Base-by-base conservation (phyloP, 331 rosid genomes). In the Saraca asoca region DNA sequence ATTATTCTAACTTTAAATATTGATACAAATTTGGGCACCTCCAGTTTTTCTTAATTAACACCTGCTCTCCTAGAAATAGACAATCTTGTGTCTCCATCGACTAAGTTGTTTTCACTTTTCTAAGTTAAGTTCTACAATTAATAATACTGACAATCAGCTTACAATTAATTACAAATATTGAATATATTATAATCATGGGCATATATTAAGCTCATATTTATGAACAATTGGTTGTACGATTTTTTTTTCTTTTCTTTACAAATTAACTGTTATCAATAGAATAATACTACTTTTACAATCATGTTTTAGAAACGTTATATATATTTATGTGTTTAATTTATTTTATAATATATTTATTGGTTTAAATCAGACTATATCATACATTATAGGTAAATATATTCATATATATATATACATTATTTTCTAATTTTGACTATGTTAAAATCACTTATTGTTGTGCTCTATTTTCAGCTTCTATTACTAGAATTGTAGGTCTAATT, bases 21-120 rank as follows among this genome's bases (percentile, higher is more conserved):
- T 68, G 75, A 82, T 84, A 66, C 64, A 58, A 64, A 75, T 72
- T 78, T 78, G 79, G 83, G 86, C 90, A 85, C 83, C 80, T 85
- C 81, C 68, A 74, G 51, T 48, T 55, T 57, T 72, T 53, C 51
- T 71, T 52, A 62, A 71, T 81, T 51, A 64, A 48, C 70, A 62
- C 78, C 50, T 82, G 80, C 71, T 53, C 77, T 79, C 77, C 24
- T 49, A 73, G 74, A 68, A 75, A 76, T 83, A 62, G 89, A 77
- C 89, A 81, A 68, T 66, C 63, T 34, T 80, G 83, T 1, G 31
- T 78, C 82, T 72, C 39, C 56, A 51, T 71, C 72, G 57, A 56
- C 73, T 57, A 56, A 72, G 81, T 60, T 73, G 78, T 86, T 76
- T 56, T 51, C 80, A 63, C 83, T 57, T 81, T 81, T 66, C 75